Evolutionary conservation across 1,284 basidiomycete genomes (phyloP), one percentile per base, ranked within the genome.

Genomic region (Microbotryum saponariae): DNA sequence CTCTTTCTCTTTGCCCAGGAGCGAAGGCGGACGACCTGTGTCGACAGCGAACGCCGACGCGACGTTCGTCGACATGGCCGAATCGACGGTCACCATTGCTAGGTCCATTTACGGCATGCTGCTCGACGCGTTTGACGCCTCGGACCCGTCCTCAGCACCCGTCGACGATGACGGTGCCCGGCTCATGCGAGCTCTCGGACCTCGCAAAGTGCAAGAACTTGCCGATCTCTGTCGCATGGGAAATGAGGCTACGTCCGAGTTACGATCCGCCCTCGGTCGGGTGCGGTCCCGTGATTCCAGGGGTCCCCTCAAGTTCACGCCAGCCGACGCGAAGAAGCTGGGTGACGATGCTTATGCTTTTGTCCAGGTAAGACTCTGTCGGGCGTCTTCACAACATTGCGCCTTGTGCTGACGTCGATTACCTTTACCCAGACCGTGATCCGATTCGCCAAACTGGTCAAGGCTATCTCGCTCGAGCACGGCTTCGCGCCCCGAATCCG

Each of bases 61-160:
- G 33, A 77, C 77, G 54, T 72, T 79, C 42, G 65, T 79, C 10
- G 77, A 79, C 53, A 75, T 77, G 50, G 74, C 78, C 10, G 78
- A 79, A 54, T 74, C 75, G 18, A 78, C 78, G 0, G 77, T 77
- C 3, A 74, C 77, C 20, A 74, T 76, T 29, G 79, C 78, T 1
- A 75, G 76, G 54, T 76, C 74, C 3, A 77, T 78, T 4, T 79
- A 78, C 75, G 70, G 77, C 16, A 74, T 77, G 61, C 71, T 80
- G 9, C 75, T 78, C 27, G 77, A 79, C 62, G 76, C 78, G 58
- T 69, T 80, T 21, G 74, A 74, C 18, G 73, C 73, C 7, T 70
- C 71, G 45, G 25, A 54, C 20, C 37, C 46, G 27, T 21, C 54
- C 56, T 70, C 71, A 37, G 25, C 51, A 14, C 37, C 46, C 31